phyloP scores from a whole-genome alignment of 768 basidiomycete genomes.

The Saitozyma sp. region DNA sequence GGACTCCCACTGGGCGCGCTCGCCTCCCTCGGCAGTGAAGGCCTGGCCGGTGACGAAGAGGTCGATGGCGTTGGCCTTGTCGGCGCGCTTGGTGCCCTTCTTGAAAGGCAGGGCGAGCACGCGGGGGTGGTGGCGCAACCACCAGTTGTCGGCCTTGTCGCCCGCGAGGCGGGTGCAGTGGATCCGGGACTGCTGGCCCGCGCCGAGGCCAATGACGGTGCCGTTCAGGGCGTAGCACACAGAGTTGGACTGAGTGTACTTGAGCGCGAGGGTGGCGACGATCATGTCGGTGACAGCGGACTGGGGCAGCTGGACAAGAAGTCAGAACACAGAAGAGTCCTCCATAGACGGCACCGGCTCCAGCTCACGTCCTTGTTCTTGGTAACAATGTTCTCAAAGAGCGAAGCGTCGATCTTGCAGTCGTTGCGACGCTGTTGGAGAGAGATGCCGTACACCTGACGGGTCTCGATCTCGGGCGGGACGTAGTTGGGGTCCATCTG shows the following conservation, averaged over 20 bases:
- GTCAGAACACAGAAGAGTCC: slow-evolving; percentile 3
- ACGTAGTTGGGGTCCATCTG: slow-evolving; percentile 86
- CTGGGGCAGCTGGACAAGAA: slow-evolving; percentile 63
- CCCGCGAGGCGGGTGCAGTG: slow-evolving; percentile 99
- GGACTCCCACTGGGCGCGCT: slow-evolving; percentile 85
- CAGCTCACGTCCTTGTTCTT: slow-evolving; percentile 74
- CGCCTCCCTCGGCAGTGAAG: slow-evolving; percentile 73
- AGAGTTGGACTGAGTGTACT: slow-evolving; percentile 99
- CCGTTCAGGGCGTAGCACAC: slow-evolving; percentile 93
- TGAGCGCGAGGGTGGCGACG: slow-evolving; percentile 92
- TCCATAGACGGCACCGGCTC: not conserved
- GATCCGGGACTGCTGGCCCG: slow-evolving; percentile 97
- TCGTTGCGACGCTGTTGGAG: slow-evolving; percentile 90
- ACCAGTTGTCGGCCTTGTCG: slow-evolving; percentile 98
- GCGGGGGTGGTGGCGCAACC: slow-evolving; percentile 94
- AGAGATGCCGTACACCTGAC: slow-evolving; percentile 89
- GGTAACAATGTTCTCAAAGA: slow-evolving; percentile 87
- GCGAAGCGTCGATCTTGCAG: slow-evolving; percentile 72
- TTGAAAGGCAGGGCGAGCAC: slow-evolving; percentile 93
- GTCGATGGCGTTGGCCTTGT: slow-evolving; percentile 98
- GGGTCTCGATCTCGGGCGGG: slow-evolving; percentile 80
- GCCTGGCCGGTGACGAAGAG: slow-evolving; percentile 86
- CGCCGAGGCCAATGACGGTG: slow-evolving; percentile 90
- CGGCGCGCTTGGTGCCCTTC: slow-evolving; percentile 94
- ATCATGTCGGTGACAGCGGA: slow-evolving; percentile 85